These are phyloP conservation scores for Tulasnella sp. DNA, from an alignment of 768 basidiomycete species.

Conservation along the genomic window DNA sequence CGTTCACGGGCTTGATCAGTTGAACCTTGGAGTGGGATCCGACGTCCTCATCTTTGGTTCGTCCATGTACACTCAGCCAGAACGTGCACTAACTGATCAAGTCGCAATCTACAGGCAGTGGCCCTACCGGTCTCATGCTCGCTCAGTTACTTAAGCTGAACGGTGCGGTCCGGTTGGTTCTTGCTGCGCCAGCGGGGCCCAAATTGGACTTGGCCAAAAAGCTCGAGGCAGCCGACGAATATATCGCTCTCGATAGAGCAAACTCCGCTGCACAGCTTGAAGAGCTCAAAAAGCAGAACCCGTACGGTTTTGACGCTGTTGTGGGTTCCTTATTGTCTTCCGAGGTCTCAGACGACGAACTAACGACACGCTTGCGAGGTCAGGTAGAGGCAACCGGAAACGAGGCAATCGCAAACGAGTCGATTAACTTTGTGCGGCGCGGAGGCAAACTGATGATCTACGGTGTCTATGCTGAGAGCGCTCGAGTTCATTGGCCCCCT, in stretches of 20 bases:
- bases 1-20: slow-evolving; percentile 88
- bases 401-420: slow-evolving; percentile 82
- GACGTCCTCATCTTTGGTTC: slow-evolving; percentile 65
- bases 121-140: slow-evolving; percentile 72
- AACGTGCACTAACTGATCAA: neutral
- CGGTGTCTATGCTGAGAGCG: slow-evolving; percentile 87
- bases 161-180: slow-evolving; percentile 76
- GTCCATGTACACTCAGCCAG: neutral
- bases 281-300: slow-evolving; percentile 76
- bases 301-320: slow-evolving; percentile 89
- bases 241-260: slow-evolving; percentile 79
- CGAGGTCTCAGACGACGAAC: neutral
- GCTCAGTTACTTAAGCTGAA: slow-evolving; percentile 87
- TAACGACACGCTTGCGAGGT: neutral
- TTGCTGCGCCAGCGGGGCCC: slow-evolving; percentile 76
- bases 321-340: slow-evolving; percentile 39
- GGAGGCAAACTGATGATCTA: slow-evolving; percentile 88
- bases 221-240: slow-evolving; percentile 80
- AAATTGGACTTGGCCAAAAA: slow-evolving; percentile 87
- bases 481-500: slow-evolving; percentile 83
- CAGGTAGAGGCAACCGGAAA: slow-evolving; percentile 74
- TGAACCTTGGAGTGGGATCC: slow-evolving; percentile 77
- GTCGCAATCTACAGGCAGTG: neutral
- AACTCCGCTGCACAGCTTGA: slow-evolving; percentile 79
- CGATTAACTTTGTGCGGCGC: slow-evolving; percentile 86